phyloP scores from a whole-genome alignment of 305 asterid genomes.

The Fraxinus sp. region DNA sequence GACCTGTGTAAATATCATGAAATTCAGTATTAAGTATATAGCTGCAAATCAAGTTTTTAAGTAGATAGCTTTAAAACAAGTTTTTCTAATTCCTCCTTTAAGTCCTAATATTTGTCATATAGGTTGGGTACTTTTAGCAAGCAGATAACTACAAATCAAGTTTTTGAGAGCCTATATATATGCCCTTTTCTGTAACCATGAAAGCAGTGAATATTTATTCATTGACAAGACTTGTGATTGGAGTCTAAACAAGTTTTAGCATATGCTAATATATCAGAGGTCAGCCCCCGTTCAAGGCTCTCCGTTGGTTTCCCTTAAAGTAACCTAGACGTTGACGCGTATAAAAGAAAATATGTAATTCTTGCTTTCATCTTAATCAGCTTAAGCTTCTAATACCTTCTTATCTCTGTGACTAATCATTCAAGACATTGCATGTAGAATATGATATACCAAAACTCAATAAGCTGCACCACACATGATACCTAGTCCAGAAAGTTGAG shows the following conservation, averaged over 20 bases:
- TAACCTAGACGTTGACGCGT: background rate
- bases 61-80: background rate
- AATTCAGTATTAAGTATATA: slow-evolving; percentile 1
- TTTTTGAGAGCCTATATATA: background rate
- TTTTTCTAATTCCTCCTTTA: background rate
- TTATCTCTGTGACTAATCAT: background rate
- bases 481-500: background rate
- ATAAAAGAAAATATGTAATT: background rate
- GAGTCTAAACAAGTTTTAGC: background rate
- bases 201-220: background rate
- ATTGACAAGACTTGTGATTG: background rate
- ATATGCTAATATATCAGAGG: background rate
- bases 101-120: background rate
- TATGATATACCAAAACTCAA: background rate
- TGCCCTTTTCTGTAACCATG: background rate
- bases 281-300: background rate
- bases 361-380: background rate
- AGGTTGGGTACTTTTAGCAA: background rate
- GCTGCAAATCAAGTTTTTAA: background rate
- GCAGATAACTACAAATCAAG: background rate
- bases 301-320: background rate
- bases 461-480: background rate
- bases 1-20: slow-evolving; percentile 48
- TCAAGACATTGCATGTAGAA: background rate
- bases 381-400: background rate